Conservation (phyloP, 352 stramenopile genomes). For the Pythium pyrilobum region DNA sequence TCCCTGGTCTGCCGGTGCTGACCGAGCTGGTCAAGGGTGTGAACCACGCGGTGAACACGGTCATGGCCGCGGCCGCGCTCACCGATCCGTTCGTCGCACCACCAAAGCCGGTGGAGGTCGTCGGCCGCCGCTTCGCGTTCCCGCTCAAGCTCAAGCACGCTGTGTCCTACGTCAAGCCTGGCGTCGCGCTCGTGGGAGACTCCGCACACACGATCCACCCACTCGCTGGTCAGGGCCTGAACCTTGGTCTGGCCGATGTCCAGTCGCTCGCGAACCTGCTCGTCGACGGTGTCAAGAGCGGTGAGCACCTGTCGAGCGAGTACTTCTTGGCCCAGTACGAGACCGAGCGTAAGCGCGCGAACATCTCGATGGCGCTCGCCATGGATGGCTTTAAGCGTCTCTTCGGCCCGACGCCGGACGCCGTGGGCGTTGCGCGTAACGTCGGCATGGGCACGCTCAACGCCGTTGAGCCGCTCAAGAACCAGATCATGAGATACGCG, state of each 20-base stretch:
- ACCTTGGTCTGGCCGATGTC: constrained; percentile 93
- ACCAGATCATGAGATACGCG: constrained; percentile 87
- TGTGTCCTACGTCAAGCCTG: constrained; percentile 76
- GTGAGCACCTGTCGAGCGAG: constrained; percentile 70
- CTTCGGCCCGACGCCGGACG: constrained; percentile 69
- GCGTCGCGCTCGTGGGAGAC: constrained; percentile 92
- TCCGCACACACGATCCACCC: constrained; percentile 96
- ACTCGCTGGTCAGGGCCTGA: constrained; percentile 94
- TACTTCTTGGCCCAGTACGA: constrained; percentile 86
- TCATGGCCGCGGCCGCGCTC: constrained; percentile 68
- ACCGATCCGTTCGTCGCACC: constrained; percentile 75
- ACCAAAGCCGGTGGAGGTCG: constrained; percentile 54
- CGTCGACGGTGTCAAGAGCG: constrained; percentile 67
- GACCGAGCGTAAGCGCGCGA: constrained; percentile 78
- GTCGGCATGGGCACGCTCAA: constrained; percentile 86
- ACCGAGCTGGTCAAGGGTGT: constrained; percentile 74
- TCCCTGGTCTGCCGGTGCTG: constrained; percentile 75
- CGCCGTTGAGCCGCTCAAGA: constrained; percentile 82
- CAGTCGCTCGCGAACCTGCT: constrained; percentile 69
- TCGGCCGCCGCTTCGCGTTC: constrained; percentile 81
- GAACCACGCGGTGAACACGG: constrained; percentile 62
- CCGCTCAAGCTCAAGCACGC: constrained; percentile 89
- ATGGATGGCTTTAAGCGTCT: constrained; percentile 90
- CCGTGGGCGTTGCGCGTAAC: constrained; percentile 70
- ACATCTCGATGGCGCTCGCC: constrained; percentile 76